These are phyloP conservation scores for Pythium dissimile DNA, from an alignment of 352 stramenopile species.

Conservation along the genomic window DNA sequence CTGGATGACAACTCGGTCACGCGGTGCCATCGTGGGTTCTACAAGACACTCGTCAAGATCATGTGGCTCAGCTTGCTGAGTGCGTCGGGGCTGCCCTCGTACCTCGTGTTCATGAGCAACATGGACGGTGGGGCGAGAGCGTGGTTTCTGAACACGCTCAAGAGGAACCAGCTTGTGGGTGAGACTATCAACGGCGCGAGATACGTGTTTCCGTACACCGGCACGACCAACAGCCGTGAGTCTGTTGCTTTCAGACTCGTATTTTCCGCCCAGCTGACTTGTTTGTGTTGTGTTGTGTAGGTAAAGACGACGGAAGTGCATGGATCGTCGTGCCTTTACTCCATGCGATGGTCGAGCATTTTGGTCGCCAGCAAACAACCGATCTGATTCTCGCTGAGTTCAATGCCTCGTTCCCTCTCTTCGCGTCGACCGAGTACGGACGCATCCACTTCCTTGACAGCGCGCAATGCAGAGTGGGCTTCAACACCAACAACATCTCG, in stretches of 20 bases:
- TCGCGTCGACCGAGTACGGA: slow-evolving; percentile 30
- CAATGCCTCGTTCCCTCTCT: slow-evolving; percentile 25
- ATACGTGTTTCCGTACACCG: slow-evolving; percentile 22
- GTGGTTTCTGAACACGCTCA: slow-evolving; percentile 29
- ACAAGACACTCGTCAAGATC: slow-evolving; percentile 32
- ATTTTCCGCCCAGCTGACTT: background rate
- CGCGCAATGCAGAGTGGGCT: slow-evolving; percentile 29
- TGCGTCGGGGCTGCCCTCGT: slow-evolving; percentile 17
- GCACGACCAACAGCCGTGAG: slow-evolving; percentile 14
- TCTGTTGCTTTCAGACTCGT: background rate
- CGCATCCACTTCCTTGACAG: slow-evolving; percentile 28
- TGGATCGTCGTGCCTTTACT: slow-evolving; percentile 29
- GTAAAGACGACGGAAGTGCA: slow-evolving; percentile 31
- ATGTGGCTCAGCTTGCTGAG: slow-evolving; percentile 27
- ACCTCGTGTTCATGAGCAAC: slow-evolving; percentile 36
- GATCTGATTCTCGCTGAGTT: slow-evolving; percentile 26
- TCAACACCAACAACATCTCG: slow-evolving; percentile 23
- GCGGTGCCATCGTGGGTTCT: slow-evolving; percentile 35
- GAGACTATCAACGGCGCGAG: slow-evolving; percentile 24
- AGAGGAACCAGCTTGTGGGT: slow-evolving; percentile 18
- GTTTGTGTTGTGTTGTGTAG: slow-evolving; percentile 4
- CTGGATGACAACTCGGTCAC: slow-evolving; percentile 29
- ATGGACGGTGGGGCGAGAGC: slow-evolving; percentile 23
- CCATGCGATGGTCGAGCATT: slow-evolving; percentile 24
- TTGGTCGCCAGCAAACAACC: slow-evolving; percentile 9